Conservation (phyloP, 2,329 filamentous ascomycete genomes). For the Purpureocillium takamizusanense region DNA sequence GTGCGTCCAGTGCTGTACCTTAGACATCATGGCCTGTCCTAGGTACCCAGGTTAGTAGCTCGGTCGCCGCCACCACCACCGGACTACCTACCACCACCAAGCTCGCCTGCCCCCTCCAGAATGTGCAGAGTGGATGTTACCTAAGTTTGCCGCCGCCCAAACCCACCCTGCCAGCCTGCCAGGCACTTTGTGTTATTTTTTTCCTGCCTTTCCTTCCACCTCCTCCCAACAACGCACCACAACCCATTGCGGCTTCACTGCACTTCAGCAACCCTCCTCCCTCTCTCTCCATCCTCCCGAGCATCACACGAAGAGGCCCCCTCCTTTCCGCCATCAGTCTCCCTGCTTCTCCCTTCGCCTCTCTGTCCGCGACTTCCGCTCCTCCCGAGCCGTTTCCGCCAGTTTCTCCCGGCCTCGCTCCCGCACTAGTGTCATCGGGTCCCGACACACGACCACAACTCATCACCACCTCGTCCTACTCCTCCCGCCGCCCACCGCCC, state of each 20-base stretch:
- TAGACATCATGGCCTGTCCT: no score
- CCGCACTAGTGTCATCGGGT: constrained; percentile 8
- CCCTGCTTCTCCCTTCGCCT: constrained; percentile 4
- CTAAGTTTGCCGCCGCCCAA: no score
- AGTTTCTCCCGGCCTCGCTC: neutral
- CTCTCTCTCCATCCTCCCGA: constrained; percentile 4
- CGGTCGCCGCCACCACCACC: constrained; percentile 11
- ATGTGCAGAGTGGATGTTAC: no score
- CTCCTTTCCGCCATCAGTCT: constrained; percentile 6
- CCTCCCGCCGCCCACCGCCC: no score
- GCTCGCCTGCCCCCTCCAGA: no score
- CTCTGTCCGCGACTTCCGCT: constrained; percentile 1
- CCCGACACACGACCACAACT: constrained; percentile 1
- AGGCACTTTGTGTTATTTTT: constrained; percentile 5
- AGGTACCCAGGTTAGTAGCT: no score
- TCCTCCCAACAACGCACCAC: constrained; percentile 3
- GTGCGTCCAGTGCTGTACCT: no score
- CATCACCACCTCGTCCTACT: no score
- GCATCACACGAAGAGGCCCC: constrained; percentile 2
- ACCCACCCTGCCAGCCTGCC: no score
- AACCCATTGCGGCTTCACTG: constrained; percentile 4
- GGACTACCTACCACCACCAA: no score
- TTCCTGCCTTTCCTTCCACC: constrained; percentile 6
- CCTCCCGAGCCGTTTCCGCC: neutral
- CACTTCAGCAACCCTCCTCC: constrained; percentile 5